A percentile compares a stretch with the other conserved stretches of the same genome.
phyloP scores from a whole-genome alignment of 2,329 filamentous ascomycete genomes.

The Aspergillus quadricinctus region DNA sequence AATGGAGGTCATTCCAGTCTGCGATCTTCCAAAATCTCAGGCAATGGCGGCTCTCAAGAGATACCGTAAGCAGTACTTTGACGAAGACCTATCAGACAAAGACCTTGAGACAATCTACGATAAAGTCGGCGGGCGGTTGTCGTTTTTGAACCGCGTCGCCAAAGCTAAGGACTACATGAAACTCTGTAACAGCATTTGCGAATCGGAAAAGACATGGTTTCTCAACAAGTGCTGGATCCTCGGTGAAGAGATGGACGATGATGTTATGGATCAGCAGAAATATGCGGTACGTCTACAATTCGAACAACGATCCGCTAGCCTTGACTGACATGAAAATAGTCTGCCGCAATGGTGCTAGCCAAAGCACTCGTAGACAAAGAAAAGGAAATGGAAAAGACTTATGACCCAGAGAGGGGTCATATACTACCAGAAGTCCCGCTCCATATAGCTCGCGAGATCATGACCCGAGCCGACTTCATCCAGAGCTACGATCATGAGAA shows the following conservation, averaged over 20 bases:
- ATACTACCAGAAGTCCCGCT: slow-evolving; percentile 75
- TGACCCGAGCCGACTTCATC: slow-evolving; percentile 95
- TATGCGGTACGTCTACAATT: slow-evolving; percentile 64
- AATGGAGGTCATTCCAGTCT: slow-evolving; percentile 87
- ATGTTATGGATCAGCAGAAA: slow-evolving; percentile 98
- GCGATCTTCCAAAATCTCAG: slow-evolving; percentile 73
- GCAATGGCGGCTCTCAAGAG: slow-evolving; percentile 72
- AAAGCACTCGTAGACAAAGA: slow-evolving; percentile 85
- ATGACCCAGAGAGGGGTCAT: slow-evolving; percentile 64
- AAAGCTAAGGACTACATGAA: slow-evolving; percentile 74
- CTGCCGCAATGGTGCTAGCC: slow-evolving; percentile 89
- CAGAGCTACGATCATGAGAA: slow-evolving; percentile 89
- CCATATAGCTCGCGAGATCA: slow-evolving; percentile 81
- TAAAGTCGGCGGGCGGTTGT: slow-evolving; percentile 79
- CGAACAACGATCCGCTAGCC: neutral
- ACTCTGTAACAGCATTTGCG: slow-evolving; percentile 69
- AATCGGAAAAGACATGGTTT: slow-evolving; percentile 72
- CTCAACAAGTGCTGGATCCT: slow-evolving; percentile 75
- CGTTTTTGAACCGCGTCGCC: slow-evolving; percentile 86
- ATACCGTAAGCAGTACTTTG: slow-evolving; percentile 76
- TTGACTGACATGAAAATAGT: slow-evolving; percentile 44
- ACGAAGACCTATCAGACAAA: slow-evolving; percentile 50
- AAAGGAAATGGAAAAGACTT: slow-evolving; percentile 56
- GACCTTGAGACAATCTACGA: slow-evolving; percentile 76
- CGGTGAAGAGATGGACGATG: slow-evolving; percentile 79